A percentile compares a stretch with the other conserved stretches of the same genome.
These are phyloP conservation scores for Aegilops sharonensis DNA, from an alignment of 176 grass and related monocot species.

Conservation along the genomic window DNA sequence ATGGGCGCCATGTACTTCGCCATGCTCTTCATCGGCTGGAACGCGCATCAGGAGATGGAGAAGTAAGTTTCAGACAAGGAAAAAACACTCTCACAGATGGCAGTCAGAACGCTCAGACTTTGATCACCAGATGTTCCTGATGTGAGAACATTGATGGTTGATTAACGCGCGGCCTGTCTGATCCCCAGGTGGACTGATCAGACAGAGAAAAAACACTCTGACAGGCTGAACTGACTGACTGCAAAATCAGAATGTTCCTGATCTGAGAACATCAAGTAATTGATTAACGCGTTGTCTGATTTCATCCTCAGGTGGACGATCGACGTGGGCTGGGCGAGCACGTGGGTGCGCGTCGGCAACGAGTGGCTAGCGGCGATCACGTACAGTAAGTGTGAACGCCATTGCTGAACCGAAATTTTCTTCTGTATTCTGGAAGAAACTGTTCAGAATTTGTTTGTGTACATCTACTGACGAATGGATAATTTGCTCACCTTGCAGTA, in stretches of 20 bases:
- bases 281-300: background rate
- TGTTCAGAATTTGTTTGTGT: background rate
- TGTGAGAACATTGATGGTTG: background rate
- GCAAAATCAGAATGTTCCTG: background rate
- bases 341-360: slow-evolving; percentile 88
- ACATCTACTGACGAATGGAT: background rate
- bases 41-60: slow-evolving; percentile 61
- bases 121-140: background rate
- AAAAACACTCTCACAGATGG: background rate
- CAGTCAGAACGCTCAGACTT: too few species aligned
- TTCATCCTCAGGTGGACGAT: slow-evolving; percentile 67
- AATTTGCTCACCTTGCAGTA: background rate
- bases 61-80: slow-evolving; percentile 38
- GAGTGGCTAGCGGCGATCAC: slow-evolving; percentile 81
- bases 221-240: background rate
- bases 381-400: slow-evolving; percentile 56
- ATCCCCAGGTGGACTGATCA: slow-evolving; percentile 63
- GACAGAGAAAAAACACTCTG: background rate
- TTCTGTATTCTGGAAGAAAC: background rate
- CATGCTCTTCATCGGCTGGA: slow-evolving; percentile 97
- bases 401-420: background rate
- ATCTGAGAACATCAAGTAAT: background rate
- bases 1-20: slow-evolving; percentile 99
- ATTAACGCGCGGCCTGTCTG: too few species aligned
- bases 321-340: slow-evolving; percentile 92